Percentiles rank a stretch among this genome's conserved stretches.
These are phyloP conservation scores for Pinus albicaulis DNA, from an alignment of 75 land plant genomes.

Conservation along the genomic window DNA sequence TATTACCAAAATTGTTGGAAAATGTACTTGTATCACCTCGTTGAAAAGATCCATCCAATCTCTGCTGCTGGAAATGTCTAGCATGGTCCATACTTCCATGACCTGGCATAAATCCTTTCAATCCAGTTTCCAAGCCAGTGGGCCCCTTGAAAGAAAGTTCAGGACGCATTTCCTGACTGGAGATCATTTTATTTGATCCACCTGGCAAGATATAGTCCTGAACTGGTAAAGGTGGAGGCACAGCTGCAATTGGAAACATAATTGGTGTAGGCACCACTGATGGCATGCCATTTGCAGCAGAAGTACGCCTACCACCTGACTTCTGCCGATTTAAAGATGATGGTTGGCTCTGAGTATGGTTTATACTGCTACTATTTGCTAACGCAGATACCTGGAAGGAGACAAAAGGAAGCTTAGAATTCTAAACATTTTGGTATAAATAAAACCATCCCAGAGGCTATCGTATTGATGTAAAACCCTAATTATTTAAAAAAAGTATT, in stretches of 20 bases:
- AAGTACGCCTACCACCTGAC: constrained; percentile 1
- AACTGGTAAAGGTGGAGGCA: not conserved
- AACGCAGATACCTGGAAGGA: not conserved
- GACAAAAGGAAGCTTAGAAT: no score
- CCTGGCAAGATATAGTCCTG: constrained; percentile 1
- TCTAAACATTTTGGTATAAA: no score
- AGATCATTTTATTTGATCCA: constrained; percentile 3
- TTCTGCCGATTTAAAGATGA: constrained; percentile 10
- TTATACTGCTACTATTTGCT: not conserved
- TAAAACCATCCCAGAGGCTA: no score
- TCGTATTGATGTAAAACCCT: no score
- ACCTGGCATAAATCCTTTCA: constrained; percentile 6
- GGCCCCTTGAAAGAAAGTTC: constrained; percentile 2
- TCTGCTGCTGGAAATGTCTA: constrained; percentile 11
- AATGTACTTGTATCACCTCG: constrained; percentile 7
- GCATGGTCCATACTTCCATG: constrained; percentile 9
- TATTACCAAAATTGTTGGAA: constrained; percentile 10
- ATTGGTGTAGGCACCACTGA: not conserved
- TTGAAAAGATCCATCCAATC: constrained; percentile 9
- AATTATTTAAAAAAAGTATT: no score
- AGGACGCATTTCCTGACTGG: constrained; percentile 1
- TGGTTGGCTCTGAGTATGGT: not conserved
- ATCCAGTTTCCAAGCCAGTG: constrained; percentile 3
- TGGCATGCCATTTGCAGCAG: constrained; percentile 4
- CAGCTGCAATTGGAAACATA: not conserved